A percentile compares a stretch with the other conserved stretches of the same genome.
These are phyloP conservation scores for Microstroma glucosiphilum DNA, from an alignment of 1,284 basidiomycete species.

Conservation along the genomic window DNA sequence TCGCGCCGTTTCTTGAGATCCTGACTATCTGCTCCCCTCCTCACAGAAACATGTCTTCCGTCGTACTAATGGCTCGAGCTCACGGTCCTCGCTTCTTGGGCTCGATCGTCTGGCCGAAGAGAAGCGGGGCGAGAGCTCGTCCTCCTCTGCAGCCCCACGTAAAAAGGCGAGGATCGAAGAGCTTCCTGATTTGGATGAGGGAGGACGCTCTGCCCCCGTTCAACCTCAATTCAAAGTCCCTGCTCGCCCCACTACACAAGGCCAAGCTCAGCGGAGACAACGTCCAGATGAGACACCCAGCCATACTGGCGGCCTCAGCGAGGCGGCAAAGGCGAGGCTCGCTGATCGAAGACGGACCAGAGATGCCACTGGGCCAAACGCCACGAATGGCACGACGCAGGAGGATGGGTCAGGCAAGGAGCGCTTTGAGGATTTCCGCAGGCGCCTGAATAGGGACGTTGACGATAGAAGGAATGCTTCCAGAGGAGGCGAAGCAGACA, in stretches of 20 bases:
- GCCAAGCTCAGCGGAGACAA: conserved; percentile 15
- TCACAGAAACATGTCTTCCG: conserved; percentile 45
- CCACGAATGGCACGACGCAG: background rate
- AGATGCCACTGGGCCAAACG: conserved; percentile 8
- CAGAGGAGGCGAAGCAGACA: background rate
- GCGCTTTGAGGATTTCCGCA: conserved; percentile 9
- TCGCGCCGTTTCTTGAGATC: too few relatives aligned
- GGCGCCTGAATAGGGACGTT: conserved; percentile 10
- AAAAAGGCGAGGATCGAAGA: conserved; percentile 17
- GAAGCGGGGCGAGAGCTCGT: conserved; percentile 60
- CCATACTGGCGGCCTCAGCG: conserved; percentile 31
- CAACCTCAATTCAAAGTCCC: conserved; percentile 25
- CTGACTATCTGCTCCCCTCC: conserved; percentile 18
- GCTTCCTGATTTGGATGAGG: conserved; percentile 9
- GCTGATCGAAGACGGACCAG: conserved; percentile 28
- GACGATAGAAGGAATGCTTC: background rate
- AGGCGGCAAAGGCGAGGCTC: conserved; percentile 22
- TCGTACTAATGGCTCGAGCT: conserved; percentile 54
- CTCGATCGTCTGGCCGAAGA: conserved; percentile 78
- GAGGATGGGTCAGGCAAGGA: background rate
- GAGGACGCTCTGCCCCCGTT: background rate
- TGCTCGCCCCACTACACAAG: conserved; percentile 19
- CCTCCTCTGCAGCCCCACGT: conserved; percentile 14
- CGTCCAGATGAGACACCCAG: conserved; percentile 30
- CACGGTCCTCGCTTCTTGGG: conserved; percentile 62